Evolutionary conservation across 2,329 filamentous ascomycete species (phyloP), one percentile per base, ranked within the genome.

Genomic region (Rutstroemia sp.): DNA sequence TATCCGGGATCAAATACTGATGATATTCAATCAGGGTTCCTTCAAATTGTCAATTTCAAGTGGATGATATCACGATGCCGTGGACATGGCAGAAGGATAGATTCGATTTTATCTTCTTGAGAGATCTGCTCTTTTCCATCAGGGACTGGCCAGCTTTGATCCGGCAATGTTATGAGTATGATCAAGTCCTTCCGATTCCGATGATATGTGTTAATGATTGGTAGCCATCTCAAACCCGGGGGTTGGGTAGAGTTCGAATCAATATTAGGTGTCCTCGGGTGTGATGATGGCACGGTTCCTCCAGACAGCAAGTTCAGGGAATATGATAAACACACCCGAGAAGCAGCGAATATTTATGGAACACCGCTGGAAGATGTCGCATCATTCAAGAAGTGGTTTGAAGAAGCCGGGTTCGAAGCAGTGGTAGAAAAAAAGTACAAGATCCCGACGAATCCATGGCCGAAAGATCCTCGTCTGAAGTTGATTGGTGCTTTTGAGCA

Each of bases 51-150:
- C 58, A 61, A 46, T 67, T 67, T 27, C 68, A 71, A 59, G 58
- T 70, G 14, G 69, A 71, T 41, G 65, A 69, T 45, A 65, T 67
- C 5, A 62, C 65, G 45, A 64, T 68, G 23, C 66, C 64, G 57
- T 65, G 66, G 58, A 63, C 65, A 44, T 56, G 70, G 58, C 61
- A 65, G 10, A 46, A 51, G 7, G 49, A 62, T 10, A 18, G 4
- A 10, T 46, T 52, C 16, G 50, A 52, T 16, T 52, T 45, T 25
- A 37, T 52, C 34, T 52, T 45, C n/a, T 27, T 21, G 25, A 52
- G 25, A 4, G 37, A 44, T 38, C 30, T 34, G 12, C 7, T 12
- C 14, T 46, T 42, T 34, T 52, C 41, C 23, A 21, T 37, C 10
- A 34, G 38, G n/a, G 18, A 39, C 34, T 42, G 5, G 39, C 50